phyloP scores from a whole-genome alignment of 441 rosid species.

The Mallotus repandus region DNA sequence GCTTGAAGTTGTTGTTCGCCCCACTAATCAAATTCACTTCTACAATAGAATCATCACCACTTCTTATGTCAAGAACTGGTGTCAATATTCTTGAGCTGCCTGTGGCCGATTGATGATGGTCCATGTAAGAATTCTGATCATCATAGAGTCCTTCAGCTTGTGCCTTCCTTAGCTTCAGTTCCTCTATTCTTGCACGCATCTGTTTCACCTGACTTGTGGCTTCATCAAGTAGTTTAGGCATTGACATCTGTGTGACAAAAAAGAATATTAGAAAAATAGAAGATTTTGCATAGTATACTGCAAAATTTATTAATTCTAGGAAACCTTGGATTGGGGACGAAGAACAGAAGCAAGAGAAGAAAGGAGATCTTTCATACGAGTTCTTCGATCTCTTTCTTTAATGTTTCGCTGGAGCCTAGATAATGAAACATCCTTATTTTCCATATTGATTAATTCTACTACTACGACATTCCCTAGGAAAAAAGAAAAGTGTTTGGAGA shows the following conservation, averaged over 20 bases:
- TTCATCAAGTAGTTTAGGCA: constrained; percentile 30
- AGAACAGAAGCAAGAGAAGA: constrained; percentile 26
- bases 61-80: constrained; percentile 22
- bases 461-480: too few relatives aligned
- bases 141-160: not conserved
- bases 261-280: not conserved
- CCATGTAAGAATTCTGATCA: not conserved
- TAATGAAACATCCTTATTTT: not conserved
- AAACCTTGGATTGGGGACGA: constrained; percentile 12
- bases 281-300: too few relatives aligned
- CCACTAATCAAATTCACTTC: constrained; percentile 28
- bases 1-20: constrained; percentile 21
- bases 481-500: too few relatives aligned
- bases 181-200: constrained; percentile 25
- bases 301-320: too few relatives aligned
- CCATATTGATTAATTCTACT: not conserved
- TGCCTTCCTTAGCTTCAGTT: constrained; percentile 23
- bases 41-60: constrained; percentile 20
- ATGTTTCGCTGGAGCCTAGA: constrained; percentile 27
- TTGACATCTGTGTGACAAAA: constrained; percentile 7
- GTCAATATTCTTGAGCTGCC: not conserved
- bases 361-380: constrained; percentile 33
- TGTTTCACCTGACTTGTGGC: constrained; percentile 32
- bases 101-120: too few relatives aligned
- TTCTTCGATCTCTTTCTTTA: constrained; percentile 36